A percentile compares a stretch with the other conserved stretches of the same genome.
Conservation (phyloP, 2,329 filamentous ascomycete species). For the Penicillium palitans region DNA sequence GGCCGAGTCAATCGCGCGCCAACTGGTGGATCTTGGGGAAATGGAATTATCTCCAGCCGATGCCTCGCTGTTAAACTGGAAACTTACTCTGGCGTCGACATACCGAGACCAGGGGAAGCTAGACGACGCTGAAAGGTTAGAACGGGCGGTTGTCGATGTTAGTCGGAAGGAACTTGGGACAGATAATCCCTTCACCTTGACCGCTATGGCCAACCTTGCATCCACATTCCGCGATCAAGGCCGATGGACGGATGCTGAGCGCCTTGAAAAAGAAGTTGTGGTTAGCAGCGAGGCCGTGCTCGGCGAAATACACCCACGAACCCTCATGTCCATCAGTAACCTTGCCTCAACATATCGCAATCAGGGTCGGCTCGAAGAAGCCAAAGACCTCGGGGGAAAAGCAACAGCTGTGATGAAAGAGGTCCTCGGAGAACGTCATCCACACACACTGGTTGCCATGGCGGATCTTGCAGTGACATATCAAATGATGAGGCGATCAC, state of each 20-base stretch:
- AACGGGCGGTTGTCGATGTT: slow-evolving; percentile 7
- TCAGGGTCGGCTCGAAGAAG: slow-evolving; percentile 15
- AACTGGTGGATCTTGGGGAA: slow-evolving; percentile 10
- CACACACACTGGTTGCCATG: slow-evolving; percentile 11
- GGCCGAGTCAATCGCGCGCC: slow-evolving; percentile 7
- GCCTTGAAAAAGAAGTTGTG: slow-evolving; percentile 16
- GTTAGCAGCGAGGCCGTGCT: slow-evolving; percentile 6
- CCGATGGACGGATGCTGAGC: slow-evolving; percentile 15
- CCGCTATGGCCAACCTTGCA: slow-evolving; percentile 18
- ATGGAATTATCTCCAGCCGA: not conserved
- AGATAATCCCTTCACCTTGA: slow-evolving; percentile 11
- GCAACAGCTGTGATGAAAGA: slow-evolving; percentile 6
- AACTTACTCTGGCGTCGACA: slow-evolving; percentile 14
- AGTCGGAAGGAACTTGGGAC: slow-evolving; percentile 10
- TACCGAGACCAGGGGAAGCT: slow-evolving; percentile 15
- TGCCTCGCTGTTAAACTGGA: slow-evolving; percentile 13
- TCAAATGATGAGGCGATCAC: slow-evolving; percentile 1
- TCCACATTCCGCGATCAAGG: slow-evolving; percentile 15
- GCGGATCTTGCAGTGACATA: slow-evolving; percentile 15
- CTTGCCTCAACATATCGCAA: slow-evolving; percentile 16
- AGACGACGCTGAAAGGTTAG: slow-evolving; percentile 10
- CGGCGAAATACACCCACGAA: slow-evolving; percentile 18
- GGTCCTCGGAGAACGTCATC: slow-evolving; percentile 13
- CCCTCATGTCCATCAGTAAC: slow-evolving; percentile 18
- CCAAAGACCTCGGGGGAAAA: slow-evolving; percentile 13